Evolutionary conservation across 352 stramenopile species (phyloP).

Genomic region (Pythium guiyangense): DNA sequence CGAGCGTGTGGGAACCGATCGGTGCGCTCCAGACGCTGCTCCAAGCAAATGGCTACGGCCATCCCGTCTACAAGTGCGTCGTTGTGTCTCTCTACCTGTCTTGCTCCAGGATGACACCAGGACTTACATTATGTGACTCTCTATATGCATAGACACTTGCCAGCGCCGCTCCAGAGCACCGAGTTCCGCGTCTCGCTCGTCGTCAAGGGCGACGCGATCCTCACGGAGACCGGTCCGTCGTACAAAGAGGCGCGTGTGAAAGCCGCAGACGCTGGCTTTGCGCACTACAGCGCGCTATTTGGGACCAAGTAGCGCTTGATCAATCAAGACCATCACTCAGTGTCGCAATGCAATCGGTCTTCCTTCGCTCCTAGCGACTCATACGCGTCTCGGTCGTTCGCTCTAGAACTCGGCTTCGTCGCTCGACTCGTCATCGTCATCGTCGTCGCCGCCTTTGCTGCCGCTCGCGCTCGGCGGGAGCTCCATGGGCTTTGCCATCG

Average conservation of each 20-base stretch:
- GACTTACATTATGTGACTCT: too few relatives aligned
- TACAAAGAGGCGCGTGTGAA: conserved; percentile 58
- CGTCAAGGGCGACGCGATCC: conserved; percentile 52
- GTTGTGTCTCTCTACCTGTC: neutral
- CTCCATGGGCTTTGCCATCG: conserved; percentile 62
- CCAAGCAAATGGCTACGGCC: conserved; percentile 53
- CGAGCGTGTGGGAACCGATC: conserved; percentile 51
- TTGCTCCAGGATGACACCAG: too few relatives aligned
- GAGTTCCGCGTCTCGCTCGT: conserved; percentile 53
- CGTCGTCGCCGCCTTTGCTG: conserved; percentile 14
- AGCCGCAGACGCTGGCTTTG: conserved; percentile 47
- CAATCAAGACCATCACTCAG: neutral
- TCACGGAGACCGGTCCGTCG: conserved; percentile 40
- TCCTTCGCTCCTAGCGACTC: neutral
- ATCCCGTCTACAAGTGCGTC: conserved; percentile 67
- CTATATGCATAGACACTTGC: conserved; percentile 35
- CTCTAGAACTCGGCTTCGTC: conserved; percentile 84
- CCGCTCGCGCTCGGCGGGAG: conserved; percentile 28
- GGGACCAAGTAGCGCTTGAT: neutral
- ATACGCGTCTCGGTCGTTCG: too few relatives aligned
- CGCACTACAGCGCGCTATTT: conserved; percentile 36
- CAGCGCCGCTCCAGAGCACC: conserved; percentile 36
- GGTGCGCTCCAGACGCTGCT: conserved; percentile 65
- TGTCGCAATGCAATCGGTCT: neutral
- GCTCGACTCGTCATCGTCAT: conserved; percentile 79